Percentiles rank a stretch among this genome's conserved stretches.
Conservation (phyloP, 2,329 filamentous ascomycete species). For the Orbilia blumenaviensis region DNA sequence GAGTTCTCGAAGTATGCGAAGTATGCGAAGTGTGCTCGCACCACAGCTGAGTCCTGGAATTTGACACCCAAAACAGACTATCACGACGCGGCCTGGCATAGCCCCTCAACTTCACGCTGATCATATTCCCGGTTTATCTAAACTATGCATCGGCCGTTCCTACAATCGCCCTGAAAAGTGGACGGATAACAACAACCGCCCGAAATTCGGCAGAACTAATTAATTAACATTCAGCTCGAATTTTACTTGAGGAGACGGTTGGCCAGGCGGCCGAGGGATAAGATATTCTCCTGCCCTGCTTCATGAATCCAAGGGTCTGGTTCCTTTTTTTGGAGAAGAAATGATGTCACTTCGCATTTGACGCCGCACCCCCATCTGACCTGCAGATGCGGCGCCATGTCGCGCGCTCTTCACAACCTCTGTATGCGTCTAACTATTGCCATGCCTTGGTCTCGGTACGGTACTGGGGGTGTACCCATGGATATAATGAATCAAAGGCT, state of each 20-base stretch:
- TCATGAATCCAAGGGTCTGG: constrained; percentile 43
- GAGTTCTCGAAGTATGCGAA: not conserved
- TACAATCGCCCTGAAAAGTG: not conserved
- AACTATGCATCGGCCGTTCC: not conserved
- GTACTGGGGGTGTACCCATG: not conserved
- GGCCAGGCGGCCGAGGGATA: not conserved
- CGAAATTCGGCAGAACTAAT: not conserved
- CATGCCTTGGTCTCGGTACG: not conserved
- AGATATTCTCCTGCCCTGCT: constrained; percentile 13
- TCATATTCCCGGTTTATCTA: not conserved
- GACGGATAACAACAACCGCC: not conserved
- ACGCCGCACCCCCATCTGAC: constrained; percentile 37
- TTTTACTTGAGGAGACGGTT: constrained; percentile 38
- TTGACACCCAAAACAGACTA: not conserved
- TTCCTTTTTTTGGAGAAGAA: not conserved
- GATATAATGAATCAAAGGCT: not conserved
- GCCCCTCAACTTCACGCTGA: constrained; percentile 1
- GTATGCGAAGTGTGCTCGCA: not conserved
- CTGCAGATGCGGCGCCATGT: constrained; percentile 51
- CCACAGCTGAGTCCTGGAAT: not conserved
- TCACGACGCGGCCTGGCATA: constrained; percentile 8
- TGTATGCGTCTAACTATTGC: not conserved
- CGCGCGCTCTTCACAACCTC: not conserved
- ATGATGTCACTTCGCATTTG: constrained; percentile 45
- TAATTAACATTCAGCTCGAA: not conserved